These are phyloP conservation scores for Gypsophila paniculata DNA, from an alignment of 179 eudicot genomes.

Conservation along the genomic window DNA sequence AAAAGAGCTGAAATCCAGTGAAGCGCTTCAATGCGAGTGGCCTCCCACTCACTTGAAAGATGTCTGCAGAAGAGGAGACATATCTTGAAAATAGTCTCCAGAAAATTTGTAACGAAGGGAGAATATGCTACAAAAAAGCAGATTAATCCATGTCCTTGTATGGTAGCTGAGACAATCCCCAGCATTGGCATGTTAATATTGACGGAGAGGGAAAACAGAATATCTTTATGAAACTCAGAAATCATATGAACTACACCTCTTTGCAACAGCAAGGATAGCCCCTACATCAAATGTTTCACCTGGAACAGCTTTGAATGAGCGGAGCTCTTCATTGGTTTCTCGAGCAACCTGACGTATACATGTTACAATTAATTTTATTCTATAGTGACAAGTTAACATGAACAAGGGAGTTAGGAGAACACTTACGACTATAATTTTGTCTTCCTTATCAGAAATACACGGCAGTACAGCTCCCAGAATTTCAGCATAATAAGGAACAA, in stretches of 20 bases:
- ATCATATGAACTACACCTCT: conserved; percentile 47
- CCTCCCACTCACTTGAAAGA: conserved; percentile 93
- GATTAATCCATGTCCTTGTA: too few species aligned
- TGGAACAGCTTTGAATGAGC: conserved; percentile 64
- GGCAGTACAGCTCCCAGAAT: conserved; percentile 93
- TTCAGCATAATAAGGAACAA: conserved; percentile 93
- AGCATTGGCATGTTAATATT: not conserved
- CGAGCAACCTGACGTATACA: conserved; percentile 86
- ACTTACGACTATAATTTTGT: conserved; percentile 91
- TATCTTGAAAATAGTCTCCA: not conserved
- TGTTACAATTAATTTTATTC: too few species aligned
- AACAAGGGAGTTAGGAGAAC: too few species aligned
- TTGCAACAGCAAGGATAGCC: conserved; percentile 82
- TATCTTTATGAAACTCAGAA: not conserved
- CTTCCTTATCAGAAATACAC: conserved; percentile 95
- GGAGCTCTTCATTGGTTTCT: conserved; percentile 96
- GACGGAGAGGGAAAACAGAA: not conserved
- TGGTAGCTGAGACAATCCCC: too few species aligned
- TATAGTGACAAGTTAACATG: too few species aligned
- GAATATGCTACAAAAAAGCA: too few species aligned
- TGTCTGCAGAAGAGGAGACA: conserved; percentile 47
- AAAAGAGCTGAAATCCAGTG: conserved; percentile 92
- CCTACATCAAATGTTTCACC: conserved; percentile 90
- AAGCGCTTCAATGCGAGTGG: conserved; percentile 91
- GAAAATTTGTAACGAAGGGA: too few species aligned